Evolutionary conservation across 2,329 filamentous ascomycete species (phyloP).

Genomic region (Nothopassalora personata): DNA sequence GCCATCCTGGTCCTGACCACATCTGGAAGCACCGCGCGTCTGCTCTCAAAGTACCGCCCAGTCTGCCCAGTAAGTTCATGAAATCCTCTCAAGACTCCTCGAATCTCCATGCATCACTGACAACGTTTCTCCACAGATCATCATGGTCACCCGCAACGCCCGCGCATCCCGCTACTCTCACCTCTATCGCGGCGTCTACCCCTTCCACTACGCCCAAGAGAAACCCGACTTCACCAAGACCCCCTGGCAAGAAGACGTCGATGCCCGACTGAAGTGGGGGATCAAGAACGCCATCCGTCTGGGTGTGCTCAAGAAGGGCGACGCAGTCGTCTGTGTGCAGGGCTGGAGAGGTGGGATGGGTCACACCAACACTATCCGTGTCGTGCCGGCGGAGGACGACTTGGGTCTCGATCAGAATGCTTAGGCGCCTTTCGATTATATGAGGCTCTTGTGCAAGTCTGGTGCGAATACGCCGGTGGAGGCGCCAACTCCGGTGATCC

Average conservation of each 20-base stretch:
- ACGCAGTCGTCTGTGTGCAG: conserved; percentile 77
- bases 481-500: neutral
- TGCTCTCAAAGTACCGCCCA: conserved; percentile 96
- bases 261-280: conserved; percentile 95
- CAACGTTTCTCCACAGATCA: conserved; percentile 52
- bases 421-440: conserved; percentile 24
- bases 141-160: conserved; percentile 92
- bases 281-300: conserved; percentile 82
- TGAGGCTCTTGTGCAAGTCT: neutral
- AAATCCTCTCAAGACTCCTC: neutral
- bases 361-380: conserved; percentile 73
- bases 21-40: conserved; percentile 77
- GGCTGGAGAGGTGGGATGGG: conserved; percentile 90
- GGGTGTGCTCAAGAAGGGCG: conserved; percentile 64
- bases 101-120: neutral
- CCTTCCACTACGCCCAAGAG: conserved; percentile 85
- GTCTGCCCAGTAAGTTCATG: conserved; percentile 64
- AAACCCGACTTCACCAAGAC: conserved; percentile 92
- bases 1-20: conserved; percentile 96
- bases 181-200: conserved; percentile 95
- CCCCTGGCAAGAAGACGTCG: conserved; percentile 99
- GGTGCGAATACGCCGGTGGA: neutral
- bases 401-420: conserved; percentile 46
- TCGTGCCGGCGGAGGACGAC: conserved; percentile 48
- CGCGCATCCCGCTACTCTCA: conserved; percentile 84